Conservation (phyloP, 129 eudicot species). For the Silybum marianum region DNA sequence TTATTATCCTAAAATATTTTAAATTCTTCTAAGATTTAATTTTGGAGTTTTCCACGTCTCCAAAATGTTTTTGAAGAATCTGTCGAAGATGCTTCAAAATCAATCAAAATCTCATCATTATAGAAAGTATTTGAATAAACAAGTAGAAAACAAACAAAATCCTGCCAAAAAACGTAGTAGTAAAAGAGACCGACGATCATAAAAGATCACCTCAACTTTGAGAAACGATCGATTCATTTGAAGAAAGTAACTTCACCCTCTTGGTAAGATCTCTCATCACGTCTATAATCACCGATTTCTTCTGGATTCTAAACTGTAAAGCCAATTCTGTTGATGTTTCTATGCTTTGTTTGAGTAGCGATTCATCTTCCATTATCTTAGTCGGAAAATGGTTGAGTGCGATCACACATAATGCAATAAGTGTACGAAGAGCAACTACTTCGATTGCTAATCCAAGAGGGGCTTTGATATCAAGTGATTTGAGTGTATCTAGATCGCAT, state of each 20-base stretch:
- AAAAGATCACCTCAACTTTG: constrained; percentile 29
- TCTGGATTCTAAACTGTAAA: constrained; percentile 74
- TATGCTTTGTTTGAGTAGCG: constrained; percentile 46
- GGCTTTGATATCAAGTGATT: constrained; percentile 63
- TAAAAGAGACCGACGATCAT: background rate
- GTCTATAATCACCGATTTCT: constrained; percentile 72
- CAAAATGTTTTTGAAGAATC: too few species aligned
- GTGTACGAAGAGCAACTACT: constrained; percentile 64
- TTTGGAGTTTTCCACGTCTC: too few species aligned
- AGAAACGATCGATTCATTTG: constrained; percentile 55
- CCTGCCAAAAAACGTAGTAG: constrained; percentile 11
- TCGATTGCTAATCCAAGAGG: constrained; percentile 79
- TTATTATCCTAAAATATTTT: too few species aligned
- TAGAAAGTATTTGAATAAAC: background rate
- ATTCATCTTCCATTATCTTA: constrained; percentile 87
- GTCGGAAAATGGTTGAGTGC: constrained; percentile 83
- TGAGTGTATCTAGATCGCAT: constrained; percentile 54
- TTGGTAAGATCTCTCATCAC: constrained; percentile 75
- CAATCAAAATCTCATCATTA: background rate
- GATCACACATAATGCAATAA: constrained; percentile 74
- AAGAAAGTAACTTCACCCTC: constrained; percentile 56
- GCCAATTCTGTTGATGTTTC: constrained; percentile 61
- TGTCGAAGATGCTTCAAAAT: too few species aligned
- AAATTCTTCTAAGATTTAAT: too few species aligned
- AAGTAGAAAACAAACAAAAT: background rate